These are phyloP conservation scores for Anastatica hierochuntica DNA, from an alignment of 345 rosid species.

Conservation along the genomic window DNA sequence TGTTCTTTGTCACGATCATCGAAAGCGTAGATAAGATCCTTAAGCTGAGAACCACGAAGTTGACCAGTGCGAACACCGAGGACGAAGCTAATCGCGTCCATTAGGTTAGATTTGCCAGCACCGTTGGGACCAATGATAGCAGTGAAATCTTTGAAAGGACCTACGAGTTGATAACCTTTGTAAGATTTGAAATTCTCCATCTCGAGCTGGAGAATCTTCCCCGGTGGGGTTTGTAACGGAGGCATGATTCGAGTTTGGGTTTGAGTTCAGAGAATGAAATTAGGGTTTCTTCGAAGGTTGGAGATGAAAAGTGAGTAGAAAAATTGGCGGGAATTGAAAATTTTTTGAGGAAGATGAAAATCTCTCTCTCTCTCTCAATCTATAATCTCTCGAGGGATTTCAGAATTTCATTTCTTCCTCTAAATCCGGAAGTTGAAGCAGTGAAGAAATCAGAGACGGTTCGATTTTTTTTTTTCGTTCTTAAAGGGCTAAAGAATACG, in stretches of 20 bases:
- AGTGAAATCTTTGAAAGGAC: constrained; percentile 94
- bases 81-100: constrained; percentile 99
- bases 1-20: constrained; percentile 91
- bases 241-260: constrained; percentile 50
- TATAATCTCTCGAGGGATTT: too few relatives aligned
- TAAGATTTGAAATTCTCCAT: constrained; percentile 97
- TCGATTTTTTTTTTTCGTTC: too few relatives aligned
- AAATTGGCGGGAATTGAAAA: constrained; percentile 20
- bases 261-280: background rate
- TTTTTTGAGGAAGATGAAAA: background rate
- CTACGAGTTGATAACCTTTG: constrained; percentile 72
- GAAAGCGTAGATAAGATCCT: constrained; percentile 87
- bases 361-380: constrained; percentile 14
- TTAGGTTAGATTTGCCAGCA: constrained; percentile 89
- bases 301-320: background rate
- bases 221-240: constrained; percentile 40
- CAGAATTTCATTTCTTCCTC: constrained; percentile 18
- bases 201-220: constrained; percentile 70
- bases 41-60: constrained; percentile 91
- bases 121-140: constrained; percentile 99
- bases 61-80: constrained; percentile 95
- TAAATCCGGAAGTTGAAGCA: constrained; percentile 19
- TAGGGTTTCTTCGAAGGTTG: constrained; percentile 22
- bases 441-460: constrained; percentile 5
- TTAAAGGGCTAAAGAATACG: too few relatives aligned